phyloP scores from a whole-genome alignment of 768 basidiomycete genomes.

The Termitomyces sp. region DNA sequence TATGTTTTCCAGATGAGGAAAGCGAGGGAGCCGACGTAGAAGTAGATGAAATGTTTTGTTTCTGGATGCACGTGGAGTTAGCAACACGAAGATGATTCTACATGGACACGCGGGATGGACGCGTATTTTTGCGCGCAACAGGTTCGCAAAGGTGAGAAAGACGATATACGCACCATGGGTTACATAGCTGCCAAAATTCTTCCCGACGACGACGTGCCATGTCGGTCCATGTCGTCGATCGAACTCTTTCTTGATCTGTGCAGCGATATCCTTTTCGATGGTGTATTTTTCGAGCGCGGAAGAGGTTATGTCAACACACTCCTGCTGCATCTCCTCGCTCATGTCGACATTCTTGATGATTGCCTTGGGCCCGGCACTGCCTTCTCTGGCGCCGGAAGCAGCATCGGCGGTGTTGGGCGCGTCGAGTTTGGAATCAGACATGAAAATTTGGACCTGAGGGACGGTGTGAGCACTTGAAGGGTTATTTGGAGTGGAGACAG shows the following conservation, averaged over 20 bases:
- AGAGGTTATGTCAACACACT: constrained; percentile 83
- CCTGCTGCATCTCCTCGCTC: constrained; percentile 95
- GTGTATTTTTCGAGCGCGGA: constrained; percentile 85
- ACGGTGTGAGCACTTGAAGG: constrained; percentile 5
- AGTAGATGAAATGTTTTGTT: constrained; percentile 99
- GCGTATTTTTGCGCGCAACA: constrained; percentile 18
- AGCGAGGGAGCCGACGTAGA: constrained; percentile 90
- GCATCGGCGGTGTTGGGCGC: constrained; percentile 53
- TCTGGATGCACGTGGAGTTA: constrained; percentile 41
- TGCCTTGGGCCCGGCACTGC: constrained; percentile 58
- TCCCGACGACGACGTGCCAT: constrained; percentile 98
- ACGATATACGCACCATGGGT: constrained; percentile 72
- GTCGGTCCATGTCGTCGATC: constrained; percentile 89
- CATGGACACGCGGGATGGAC: constrained; percentile 9
- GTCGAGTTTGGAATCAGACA: constrained; percentile 53
- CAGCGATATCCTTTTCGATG: constrained; percentile 98
- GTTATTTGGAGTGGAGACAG: constrained; percentile 4
- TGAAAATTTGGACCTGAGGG: constrained; percentile 16
- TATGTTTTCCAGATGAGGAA: constrained; percentile 95
- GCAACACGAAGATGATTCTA: constrained; percentile 5
- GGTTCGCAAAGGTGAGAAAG: not conserved
- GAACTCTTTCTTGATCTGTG: constrained; percentile 97
- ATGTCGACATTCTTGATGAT: constrained; percentile 97
- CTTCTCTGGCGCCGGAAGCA: constrained; percentile 32
- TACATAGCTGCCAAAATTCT: constrained; percentile 98